These are phyloP conservation scores for Micractinium sp. DNA, from an alignment of 139 green algal genomes.

Conservation along the genomic window DNA sequence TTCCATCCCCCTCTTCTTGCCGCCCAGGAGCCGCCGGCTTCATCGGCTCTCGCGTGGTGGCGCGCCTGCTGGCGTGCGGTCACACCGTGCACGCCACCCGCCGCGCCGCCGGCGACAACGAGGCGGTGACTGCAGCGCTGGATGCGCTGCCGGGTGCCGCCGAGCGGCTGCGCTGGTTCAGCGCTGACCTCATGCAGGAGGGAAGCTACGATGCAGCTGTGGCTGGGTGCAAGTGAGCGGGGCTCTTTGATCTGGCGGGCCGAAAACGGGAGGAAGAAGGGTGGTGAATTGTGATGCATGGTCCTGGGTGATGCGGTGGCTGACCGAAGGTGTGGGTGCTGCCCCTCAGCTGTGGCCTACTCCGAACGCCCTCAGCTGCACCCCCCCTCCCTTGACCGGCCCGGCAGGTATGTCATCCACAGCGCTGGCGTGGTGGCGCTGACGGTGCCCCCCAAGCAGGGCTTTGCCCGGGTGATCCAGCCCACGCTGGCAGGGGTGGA, in stretches of 20 bases:
- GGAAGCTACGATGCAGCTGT: constrained; percentile 63
- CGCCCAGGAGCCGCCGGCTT: constrained; percentile 43
- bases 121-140: constrained; percentile 27
- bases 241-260: not conserved
- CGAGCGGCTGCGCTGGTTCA: constrained; percentile 39
- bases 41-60: constrained; percentile 54
- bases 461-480: constrained; percentile 45
- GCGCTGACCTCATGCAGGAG: constrained; percentile 46
- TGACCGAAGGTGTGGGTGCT: too few species aligned
- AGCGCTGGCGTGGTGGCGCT: constrained; percentile 55
- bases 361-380: too few species aligned
- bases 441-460: constrained; percentile 4
- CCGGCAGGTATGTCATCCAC: constrained; percentile 68
- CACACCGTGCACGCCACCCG: constrained; percentile 61
- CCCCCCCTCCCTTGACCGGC: too few species aligned
- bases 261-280: not conserved
- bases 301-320: too few species aligned
- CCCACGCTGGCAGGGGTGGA: constrained; percentile 62
- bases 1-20: not conserved
- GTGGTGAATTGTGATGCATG: not conserved
- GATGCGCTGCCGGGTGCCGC: constrained; percentile 51
- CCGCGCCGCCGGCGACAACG: constrained; percentile 33
- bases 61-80: constrained; percentile 57
- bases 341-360: too few species aligned
- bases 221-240: constrained; percentile 34